phyloP scores from a whole-genome alignment of 2,329 filamentous ascomycete species.

The Erysiphe pulchra region DNA sequence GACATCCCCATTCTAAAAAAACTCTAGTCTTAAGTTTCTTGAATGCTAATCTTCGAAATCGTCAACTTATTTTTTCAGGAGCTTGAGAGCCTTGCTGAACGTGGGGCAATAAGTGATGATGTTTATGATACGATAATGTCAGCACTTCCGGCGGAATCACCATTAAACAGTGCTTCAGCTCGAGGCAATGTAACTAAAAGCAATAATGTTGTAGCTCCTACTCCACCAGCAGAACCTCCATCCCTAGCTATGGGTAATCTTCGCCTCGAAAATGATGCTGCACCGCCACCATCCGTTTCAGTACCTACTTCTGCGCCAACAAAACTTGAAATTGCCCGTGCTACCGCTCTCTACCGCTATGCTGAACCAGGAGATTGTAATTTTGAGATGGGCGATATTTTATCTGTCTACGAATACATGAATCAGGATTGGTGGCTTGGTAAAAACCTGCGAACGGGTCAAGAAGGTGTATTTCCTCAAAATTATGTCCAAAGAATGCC shows the following conservation, averaged over 20 bases:
- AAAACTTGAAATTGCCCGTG: slow-evolving; percentile 36
- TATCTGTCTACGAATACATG: slow-evolving; percentile 75
- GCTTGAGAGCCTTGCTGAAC: slow-evolving; percentile 69
- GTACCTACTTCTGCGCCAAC: slow-evolving; percentile 13
- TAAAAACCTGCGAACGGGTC: slow-evolving; percentile 53
- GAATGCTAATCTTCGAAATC: too few species aligned
- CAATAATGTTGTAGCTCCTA: slow-evolving; percentile 9
- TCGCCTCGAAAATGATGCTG: slow-evolving; percentile 5
- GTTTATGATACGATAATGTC: slow-evolving; percentile 50
- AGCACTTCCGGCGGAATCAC: slow-evolving; percentile 47
- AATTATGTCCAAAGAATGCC: slow-evolving; percentile 46
- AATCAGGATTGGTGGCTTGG: slow-evolving; percentile 96
- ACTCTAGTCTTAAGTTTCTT: too few species aligned
- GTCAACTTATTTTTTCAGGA: slow-evolving; percentile 29
- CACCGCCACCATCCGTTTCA: slow-evolving; percentile 17
- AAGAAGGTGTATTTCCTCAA: slow-evolving; percentile 85
- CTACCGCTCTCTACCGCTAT: slow-evolving; percentile 67
- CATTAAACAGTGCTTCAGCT: slow-evolving; percentile 16
- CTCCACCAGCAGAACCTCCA: slow-evolving; percentile 5
- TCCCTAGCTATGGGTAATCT: slow-evolving; percentile 4
- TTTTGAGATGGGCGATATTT: slow-evolving; percentile 54
- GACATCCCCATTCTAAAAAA: background rate
- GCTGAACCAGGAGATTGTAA: slow-evolving; percentile 58
- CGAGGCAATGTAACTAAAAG: background rate
- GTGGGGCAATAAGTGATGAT: slow-evolving; percentile 48